These are phyloP conservation scores for Nymphaea colorata DNA, from an alignment of 164 flowering plant species.

Conservation along the genomic window DNA sequence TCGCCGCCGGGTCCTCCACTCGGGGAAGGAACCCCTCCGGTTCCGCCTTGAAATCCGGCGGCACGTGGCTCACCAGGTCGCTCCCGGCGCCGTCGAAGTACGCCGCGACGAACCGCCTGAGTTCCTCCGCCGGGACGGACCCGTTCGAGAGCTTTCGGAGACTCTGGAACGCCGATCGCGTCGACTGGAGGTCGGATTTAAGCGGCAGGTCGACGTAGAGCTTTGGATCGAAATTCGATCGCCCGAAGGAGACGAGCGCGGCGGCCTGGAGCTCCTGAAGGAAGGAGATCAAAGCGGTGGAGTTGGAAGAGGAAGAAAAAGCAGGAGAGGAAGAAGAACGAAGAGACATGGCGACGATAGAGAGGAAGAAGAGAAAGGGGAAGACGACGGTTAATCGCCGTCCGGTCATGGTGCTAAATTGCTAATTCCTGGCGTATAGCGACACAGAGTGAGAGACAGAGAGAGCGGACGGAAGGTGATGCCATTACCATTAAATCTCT, in stretches of 20 bases:
- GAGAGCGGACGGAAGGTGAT: too few relatives aligned
- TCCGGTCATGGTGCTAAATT: not conserved
- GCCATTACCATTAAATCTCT: too few relatives aligned
- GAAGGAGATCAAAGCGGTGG: conserved; percentile 45
- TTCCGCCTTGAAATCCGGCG: conserved; percentile 46
- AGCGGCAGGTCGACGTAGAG: conserved; percentile 59
- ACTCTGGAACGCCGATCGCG: conserved; percentile 33
- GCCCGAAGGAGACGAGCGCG: conserved; percentile 45
- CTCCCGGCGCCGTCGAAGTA: conserved; percentile 52
- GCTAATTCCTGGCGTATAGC: too few relatives aligned
- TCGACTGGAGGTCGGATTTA: conserved; percentile 27
- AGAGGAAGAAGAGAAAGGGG: not conserved
- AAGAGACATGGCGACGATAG: not conserved
- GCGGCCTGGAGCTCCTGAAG: conserved; percentile 47
- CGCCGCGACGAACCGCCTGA: conserved; percentile 28
- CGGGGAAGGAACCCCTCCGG: conserved; percentile 61
- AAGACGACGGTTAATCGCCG: not conserved
- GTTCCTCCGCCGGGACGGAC: conserved; percentile 20
- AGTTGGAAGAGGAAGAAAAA: conserved; percentile 2
- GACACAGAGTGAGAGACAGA: too few relatives aligned
- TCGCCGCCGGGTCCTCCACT: conserved; percentile 39
- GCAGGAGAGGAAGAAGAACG: not conserved
- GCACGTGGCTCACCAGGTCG: conserved; percentile 45
- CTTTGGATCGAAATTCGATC: conserved; percentile 58
- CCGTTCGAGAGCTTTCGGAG: conserved; percentile 30